phyloP scores from a whole-genome alignment of 1,284 basidiomycete species.

The Marasmius sp. region DNA sequence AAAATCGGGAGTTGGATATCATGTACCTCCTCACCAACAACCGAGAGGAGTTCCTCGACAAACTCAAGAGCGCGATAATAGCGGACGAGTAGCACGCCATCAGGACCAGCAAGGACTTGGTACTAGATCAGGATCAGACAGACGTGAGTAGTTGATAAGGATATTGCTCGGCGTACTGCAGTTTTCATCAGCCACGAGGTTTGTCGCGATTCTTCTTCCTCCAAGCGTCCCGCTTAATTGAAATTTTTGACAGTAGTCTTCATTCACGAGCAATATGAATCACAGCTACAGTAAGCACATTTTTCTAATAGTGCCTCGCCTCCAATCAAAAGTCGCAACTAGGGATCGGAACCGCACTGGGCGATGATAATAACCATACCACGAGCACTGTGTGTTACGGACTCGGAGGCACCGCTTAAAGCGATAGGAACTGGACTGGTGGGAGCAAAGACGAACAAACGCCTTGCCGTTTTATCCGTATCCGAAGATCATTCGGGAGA shows the following conservation, averaged over 20 bases:
- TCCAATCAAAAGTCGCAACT: no score
- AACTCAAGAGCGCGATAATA: slow-evolving; percentile 41
- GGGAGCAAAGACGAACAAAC: no score
- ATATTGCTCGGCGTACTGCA: slow-evolving; percentile 52
- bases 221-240: not conserved
- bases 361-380: no score
- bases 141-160: slow-evolving; percentile 61
- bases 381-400: no score
- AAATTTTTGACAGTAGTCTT: slow-evolving; percentile 35
- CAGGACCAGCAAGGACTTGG: slow-evolving; percentile 45
- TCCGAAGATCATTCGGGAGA: no score
- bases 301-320: no score
- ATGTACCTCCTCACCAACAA: slow-evolving; percentile 64
- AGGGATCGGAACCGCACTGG: no score
- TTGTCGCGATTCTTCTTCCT: slow-evolving; percentile 27
- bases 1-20: slow-evolving; percentile 37
- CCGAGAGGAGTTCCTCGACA: slow-evolving; percentile 43
- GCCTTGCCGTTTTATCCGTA: no score
- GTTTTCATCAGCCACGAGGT: slow-evolving; percentile 75
- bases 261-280: slow-evolving; percentile 43
- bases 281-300: slow-evolving; percentile 23
- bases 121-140: slow-evolving; percentile 42
- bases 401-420: no score
- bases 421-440: no score
- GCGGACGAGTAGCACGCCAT: slow-evolving; percentile 49